Evolutionary conservation across 371 early-diverging fungal species (phyloP), one percentile per base, ranked within the genome.

Genomic region (Apophysomyces sp.): DNA sequence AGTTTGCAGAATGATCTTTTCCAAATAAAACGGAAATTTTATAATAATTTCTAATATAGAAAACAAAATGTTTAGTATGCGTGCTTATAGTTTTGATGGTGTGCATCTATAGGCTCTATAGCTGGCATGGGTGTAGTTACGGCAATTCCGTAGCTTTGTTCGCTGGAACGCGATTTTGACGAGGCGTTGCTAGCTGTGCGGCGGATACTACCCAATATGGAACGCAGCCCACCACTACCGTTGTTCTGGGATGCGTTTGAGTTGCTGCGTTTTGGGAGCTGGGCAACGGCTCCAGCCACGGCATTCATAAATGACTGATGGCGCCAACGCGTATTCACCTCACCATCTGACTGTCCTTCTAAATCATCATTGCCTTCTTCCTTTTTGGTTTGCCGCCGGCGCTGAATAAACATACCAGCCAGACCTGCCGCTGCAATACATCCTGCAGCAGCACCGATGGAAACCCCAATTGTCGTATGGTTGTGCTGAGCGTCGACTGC

Each of bases 371-470:
- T 18, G 13, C 68, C 58, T 54, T 68, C 66, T 15, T 68, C 66
- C 9, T 67, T 41, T 4, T 36, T 37, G 8, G 53, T 61, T 62
- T 74, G 68, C 8, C 66, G 65, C 28, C 66, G 69, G 3, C 58
- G 59, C 21, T 69, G 70, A 26, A 76, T 67, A 36, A 76, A 70
- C 72, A 76, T 72, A 12, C 76, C 76, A 1, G 73, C 76, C n/a
- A 76, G 41, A 27, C 76, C 76, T 29, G 65, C 76, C n/a, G 76
- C 76, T 11, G 76, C 76, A 32, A 72, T 55, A 58, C 73, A 72
- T 24, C 76, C 76, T 34, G 64, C 68, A 18, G 65, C 66, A 11
- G 70, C 76, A 36, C 73, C 76, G 30, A 76, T 54, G 18, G 68
- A 69, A n/a, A 76, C 60, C 32, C 76, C 73, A 44, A 76, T 62